Evolutionary conservation across 1,284 basidiomycete genomes (phyloP).

Genomic region (Microbotryum lychnidis-dioicae): DNA sequence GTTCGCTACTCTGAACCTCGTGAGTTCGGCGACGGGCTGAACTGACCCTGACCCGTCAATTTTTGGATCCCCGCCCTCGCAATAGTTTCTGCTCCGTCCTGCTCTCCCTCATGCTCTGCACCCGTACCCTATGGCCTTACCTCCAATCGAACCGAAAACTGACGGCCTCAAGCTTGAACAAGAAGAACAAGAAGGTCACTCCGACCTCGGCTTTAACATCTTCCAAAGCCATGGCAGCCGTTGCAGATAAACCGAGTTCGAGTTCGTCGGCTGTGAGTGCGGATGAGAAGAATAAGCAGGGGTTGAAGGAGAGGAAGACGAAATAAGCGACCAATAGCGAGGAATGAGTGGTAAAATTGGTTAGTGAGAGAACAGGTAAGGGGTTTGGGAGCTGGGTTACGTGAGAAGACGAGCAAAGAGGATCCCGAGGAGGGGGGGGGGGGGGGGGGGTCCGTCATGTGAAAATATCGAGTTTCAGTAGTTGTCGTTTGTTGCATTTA

Average conservation of each 20-base stretch:
- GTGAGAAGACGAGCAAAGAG: too few relatives aligned
- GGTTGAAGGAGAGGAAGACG: constrained; percentile 14
- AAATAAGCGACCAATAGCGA: background rate
- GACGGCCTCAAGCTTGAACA: background rate
- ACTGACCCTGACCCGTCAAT: too few relatives aligned
- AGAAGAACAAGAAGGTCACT: constrained; percentile 1
- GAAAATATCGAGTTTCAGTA: too few relatives aligned
- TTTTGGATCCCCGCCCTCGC: too few relatives aligned
- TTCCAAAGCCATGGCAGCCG: background rate
- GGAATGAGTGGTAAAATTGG: too few relatives aligned
- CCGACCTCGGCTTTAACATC: background rate
- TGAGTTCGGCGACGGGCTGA: too few relatives aligned
- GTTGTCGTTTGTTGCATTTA: too few relatives aligned
- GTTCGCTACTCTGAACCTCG: background rate
- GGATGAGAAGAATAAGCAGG: background rate
- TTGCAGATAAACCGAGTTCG: background rate
- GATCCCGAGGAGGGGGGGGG: too few relatives aligned
- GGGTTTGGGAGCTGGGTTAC: too few relatives aligned
- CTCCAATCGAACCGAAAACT: background rate
- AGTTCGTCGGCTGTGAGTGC: background rate
- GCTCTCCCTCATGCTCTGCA: constrained; percentile 20
- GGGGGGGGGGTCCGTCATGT: too few relatives aligned
- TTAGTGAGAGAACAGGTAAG: too few relatives aligned
- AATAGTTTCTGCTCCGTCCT: constrained; percentile 21
- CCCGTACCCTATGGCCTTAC: constrained; percentile 8